Percentiles rank a stretch among this genome's conserved stretches.
Conservation (phyloP, 139 green algal genomes). For the Chlamydomonas eustigma region DNA sequence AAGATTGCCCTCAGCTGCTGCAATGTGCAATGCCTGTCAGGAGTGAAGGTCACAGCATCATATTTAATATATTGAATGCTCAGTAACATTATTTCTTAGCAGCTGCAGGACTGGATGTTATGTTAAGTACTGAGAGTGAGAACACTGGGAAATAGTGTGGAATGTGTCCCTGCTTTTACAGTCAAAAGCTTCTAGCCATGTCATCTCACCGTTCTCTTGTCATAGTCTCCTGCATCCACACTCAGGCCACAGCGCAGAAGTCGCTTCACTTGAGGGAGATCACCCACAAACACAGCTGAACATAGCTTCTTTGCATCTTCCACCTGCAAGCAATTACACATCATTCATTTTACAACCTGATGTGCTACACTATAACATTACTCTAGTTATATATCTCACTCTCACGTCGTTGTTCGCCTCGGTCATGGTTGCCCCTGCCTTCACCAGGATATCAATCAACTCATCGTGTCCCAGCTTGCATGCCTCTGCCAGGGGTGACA, state of each 20-base stretch:
- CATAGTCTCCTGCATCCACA: slow-evolving; percentile 54
- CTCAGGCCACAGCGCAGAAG: slow-evolving; percentile 41
- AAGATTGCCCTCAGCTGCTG: slow-evolving; percentile 53
- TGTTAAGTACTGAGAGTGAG: too few relatives aligned
- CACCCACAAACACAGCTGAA: slow-evolving; percentile 15
- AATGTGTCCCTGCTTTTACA: too few relatives aligned
- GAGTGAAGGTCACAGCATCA: neutral
- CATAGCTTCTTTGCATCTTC: slow-evolving; percentile 4
- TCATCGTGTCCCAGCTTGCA: slow-evolving; percentile 21
- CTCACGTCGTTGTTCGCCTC: neutral
- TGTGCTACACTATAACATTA: too few relatives aligned
- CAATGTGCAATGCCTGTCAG: slow-evolving; percentile 64
- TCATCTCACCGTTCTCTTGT: slow-evolving; percentile 35
- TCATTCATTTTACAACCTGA: too few relatives aligned
- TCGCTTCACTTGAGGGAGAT: slow-evolving; percentile 37
- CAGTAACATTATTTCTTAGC: too few relatives aligned
- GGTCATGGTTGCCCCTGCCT: neutral
- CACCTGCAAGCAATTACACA: neutral
- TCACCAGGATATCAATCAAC: slow-evolving; percentile 24
- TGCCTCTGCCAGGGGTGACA: slow-evolving; percentile 14
- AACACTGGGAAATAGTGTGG: too few relatives aligned
- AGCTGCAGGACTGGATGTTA: too few relatives aligned
- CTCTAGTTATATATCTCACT: too few relatives aligned
- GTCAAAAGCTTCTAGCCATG: too few relatives aligned
- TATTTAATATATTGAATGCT: too few relatives aligned